These are phyloP conservation scores for Cicer pinnatifidum DNA, from an alignment of 306 rosid genomes.

Conservation along the genomic window DNA sequence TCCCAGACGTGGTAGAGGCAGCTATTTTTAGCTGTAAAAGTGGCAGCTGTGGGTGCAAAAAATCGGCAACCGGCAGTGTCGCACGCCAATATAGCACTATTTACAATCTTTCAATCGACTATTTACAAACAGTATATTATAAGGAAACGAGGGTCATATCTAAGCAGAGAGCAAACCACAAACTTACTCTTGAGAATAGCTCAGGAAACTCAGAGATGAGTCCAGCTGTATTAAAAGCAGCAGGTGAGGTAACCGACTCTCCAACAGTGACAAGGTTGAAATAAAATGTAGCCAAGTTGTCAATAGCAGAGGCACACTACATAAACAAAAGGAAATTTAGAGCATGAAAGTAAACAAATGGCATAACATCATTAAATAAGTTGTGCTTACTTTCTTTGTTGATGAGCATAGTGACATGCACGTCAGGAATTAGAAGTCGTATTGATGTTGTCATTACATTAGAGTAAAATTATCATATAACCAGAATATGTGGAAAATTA, in stretches of 20 bases:
- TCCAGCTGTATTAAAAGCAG: slow-evolving; percentile 63
- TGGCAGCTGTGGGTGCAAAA: neutral
- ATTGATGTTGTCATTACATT: slow-evolving; percentile 4
- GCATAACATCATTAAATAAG: slow-evolving; percentile 16
- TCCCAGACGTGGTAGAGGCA: neutral
- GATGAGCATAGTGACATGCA: slow-evolving; percentile 4
- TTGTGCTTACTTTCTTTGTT: slow-evolving; percentile 26
- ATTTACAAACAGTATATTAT: neutral
- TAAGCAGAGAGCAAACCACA: slow-evolving; percentile 24
- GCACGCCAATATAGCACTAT: neutral
- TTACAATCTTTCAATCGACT: neutral
- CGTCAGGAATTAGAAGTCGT: neutral
- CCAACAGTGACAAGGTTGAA: slow-evolving; percentile 72
- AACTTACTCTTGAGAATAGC: slow-evolving; percentile 80
- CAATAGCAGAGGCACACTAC: slow-evolving; percentile 87
- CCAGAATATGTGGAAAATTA: slow-evolving; percentile 1
- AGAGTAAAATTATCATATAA: neutral
- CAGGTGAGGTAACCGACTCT: slow-evolving; percentile 64
- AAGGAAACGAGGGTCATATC: neutral
- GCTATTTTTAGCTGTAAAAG: neutral
- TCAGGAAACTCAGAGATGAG: slow-evolving; percentile 65
- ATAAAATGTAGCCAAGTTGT: slow-evolving; percentile 80
- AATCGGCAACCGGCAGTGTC: neutral
- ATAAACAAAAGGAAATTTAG: slow-evolving; percentile 32
- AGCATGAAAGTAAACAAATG: slow-evolving; percentile 21